Percentiles rank a stretch among this genome's conserved stretches.
phyloP scores from a whole-genome alignment of 2,329 filamentous ascomycete species.

The Pestalotiopsis sp. region DNA sequence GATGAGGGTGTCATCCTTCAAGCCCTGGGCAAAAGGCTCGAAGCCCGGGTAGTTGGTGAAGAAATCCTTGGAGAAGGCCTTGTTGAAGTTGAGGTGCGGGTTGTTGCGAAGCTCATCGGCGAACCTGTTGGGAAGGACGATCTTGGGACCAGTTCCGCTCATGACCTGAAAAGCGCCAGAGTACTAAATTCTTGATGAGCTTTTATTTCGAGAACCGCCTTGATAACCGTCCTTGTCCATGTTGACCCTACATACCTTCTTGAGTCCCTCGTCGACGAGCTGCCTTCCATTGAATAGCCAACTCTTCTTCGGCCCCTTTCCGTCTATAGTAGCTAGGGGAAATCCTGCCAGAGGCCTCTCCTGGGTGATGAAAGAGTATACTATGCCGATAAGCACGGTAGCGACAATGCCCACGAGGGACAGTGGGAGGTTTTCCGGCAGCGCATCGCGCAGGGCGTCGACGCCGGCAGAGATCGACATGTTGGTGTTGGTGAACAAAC shows the following conservation, averaged over 20 bases:
- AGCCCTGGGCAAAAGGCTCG: conserved; percentile 26
- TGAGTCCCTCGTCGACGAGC: conserved; percentile 26
- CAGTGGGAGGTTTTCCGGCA: conserved; percentile 30
- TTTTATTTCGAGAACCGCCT: background rate
- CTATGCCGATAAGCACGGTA: conserved; percentile 27
- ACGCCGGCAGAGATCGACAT: conserved; percentile 12
- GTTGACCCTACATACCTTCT: conserved; percentile 22
- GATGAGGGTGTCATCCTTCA: conserved; percentile 27
- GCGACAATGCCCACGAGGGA: conserved; percentile 28
- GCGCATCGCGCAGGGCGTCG: conserved; percentile 16
- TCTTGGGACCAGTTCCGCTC: conserved; percentile 33
- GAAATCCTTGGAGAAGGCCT: conserved; percentile 38
- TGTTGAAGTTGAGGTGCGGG: conserved; percentile 33
- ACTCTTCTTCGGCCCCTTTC: conserved; percentile 28
- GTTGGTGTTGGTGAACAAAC: background rate
- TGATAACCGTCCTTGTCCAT: background rate
- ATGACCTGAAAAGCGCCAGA: conserved; percentile 35
- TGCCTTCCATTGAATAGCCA: conserved; percentile 29
- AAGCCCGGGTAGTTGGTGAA: conserved; percentile 36
- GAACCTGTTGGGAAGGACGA: conserved; percentile 33
- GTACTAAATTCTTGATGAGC: conserved; percentile 24
- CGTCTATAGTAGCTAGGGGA: conserved; percentile 29
- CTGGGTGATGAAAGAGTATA: conserved; percentile 29
- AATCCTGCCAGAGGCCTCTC: conserved; percentile 29
- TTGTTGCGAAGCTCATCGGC: conserved; percentile 39